Conservation (phyloP, 1,284 basidiomycete species). For the Ceratobasidium sp. region DNA sequence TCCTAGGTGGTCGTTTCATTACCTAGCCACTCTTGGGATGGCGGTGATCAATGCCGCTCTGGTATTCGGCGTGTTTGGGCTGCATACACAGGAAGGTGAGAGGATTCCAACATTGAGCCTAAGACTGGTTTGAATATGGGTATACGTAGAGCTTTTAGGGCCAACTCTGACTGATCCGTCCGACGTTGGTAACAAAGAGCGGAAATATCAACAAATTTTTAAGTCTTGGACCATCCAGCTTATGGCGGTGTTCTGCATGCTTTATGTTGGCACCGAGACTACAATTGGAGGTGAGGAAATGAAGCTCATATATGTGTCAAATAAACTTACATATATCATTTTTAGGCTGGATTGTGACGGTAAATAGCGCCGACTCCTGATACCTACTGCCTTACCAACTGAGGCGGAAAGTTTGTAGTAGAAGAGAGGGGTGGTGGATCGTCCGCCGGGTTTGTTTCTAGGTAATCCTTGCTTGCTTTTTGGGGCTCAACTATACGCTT, state of each 20-base stretch:
- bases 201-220: slow-evolving; percentile 47
- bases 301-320: too few relatives aligned
- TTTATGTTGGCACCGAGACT: slow-evolving; percentile 66
- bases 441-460: slow-evolving; percentile 66
- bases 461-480: not conserved
- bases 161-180: slow-evolving; percentile 10
- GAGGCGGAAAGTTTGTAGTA: slow-evolving; percentile 57
- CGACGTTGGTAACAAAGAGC: slow-evolving; percentile 24
- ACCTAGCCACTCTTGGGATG: slow-evolving; percentile 44
- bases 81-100: slow-evolving; percentile 53
- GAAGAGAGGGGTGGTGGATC: slow-evolving; percentile 63
- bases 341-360: slow-evolving; percentile 68
- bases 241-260: slow-evolving; percentile 62
- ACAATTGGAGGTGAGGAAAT: slow-evolving; percentile 57
- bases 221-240: slow-evolving; percentile 56
- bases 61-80: slow-evolving; percentile 55
- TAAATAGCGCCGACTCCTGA: slow-evolving; percentile 52
- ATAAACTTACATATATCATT: not conserved
- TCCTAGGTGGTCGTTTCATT: slow-evolving; percentile 49
- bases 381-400: not conserved
- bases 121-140: not conserved
- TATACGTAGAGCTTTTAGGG: slow-evolving; percentile 17
- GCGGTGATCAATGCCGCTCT: slow-evolving; percentile 50
- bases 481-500: slow-evolving; percentile 54
- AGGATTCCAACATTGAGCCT: too few relatives aligned